These are phyloP conservation scores for Ceratocystis smalleyi DNA, from an alignment of 2,329 filamentous ascomycete genomes.

Conservation along the genomic window DNA sequence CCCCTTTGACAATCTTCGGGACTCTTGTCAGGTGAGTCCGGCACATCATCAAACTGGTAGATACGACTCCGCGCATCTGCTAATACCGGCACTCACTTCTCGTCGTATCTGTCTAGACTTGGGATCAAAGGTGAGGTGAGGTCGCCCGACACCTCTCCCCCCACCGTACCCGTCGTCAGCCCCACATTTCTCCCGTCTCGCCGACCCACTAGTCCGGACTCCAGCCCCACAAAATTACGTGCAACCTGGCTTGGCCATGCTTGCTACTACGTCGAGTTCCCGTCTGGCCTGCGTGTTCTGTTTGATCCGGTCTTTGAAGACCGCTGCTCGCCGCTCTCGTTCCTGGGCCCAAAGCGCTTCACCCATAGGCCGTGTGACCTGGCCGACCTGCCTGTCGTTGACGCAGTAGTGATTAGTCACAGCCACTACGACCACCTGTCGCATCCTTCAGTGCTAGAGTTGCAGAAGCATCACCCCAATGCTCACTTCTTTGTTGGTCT, in stretches of 20 bases:
- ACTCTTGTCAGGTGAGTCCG: constrained; percentile 13
- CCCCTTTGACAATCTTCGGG: constrained; percentile 1
- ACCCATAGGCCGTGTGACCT: constrained; percentile 64
- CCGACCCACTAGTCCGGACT: constrained; percentile 27
- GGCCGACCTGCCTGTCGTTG: constrained; percentile 59
- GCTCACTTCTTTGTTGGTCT: constrained; percentile 81
- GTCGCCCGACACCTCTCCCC: constrained; percentile 45
- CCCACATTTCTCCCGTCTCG: constrained; percentile 52
- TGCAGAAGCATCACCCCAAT: constrained; percentile 55
- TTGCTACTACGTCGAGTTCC: constrained; percentile 85
- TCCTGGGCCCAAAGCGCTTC: constrained; percentile 59
- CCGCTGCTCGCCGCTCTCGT: constrained; percentile 62
- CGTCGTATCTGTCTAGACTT: constrained; percentile 21
- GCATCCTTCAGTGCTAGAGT: constrained; percentile 54
- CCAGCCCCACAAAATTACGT: constrained; percentile 39
- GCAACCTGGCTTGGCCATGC: constrained; percentile 94
- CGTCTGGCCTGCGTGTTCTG: constrained; percentile 67
- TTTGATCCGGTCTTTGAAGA: constrained; percentile 91
- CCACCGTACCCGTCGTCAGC: constrained; percentile 49
- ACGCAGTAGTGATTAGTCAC: constrained; percentile 70
- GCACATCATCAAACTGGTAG: no score
- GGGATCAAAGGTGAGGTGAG: constrained; percentile 28
- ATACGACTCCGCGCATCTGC: no score
- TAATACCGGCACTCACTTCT: no score
- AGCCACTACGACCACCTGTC: constrained; percentile 90